Base-by-base conservation (phyloP, 2,329 filamentous ascomycete species). In the Neofusicoccum laricinum region DNA sequence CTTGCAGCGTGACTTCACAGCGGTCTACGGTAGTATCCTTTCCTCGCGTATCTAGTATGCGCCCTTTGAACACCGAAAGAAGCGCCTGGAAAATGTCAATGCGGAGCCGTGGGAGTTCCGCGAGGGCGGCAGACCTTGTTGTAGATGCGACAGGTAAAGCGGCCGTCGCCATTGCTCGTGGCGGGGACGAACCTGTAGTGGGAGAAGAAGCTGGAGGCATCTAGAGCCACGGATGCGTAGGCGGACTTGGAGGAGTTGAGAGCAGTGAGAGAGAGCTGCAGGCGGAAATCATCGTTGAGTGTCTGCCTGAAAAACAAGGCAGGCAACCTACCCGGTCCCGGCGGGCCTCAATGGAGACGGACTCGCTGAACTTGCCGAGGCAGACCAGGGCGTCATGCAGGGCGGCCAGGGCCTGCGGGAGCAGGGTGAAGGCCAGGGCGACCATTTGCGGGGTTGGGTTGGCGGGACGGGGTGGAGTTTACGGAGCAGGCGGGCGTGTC, bases 231-330 rank as follows among this genome's bases (percentile, higher is more conserved):
- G 65, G 88, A 89, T 30, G 89, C 88, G 74, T 93, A 93, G 17
- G 90, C 90, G 3, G 91, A 92, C 72, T 91, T 92, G 64, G 90
- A 91, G n/a, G 86, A 85, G 74, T 94, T 94, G 67, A 94, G 80
- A 14, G 90, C 87, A 14, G 90, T 92, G 63, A 94, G 81, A 4
- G 88, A 82, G 68, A 94, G 84, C 90, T 91, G 67, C 15, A 36
- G 21, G 64, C 49, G 34, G 51, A 57, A 34, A 61, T 48, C 48
- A 19, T 30, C 41, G 70, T 21, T 75, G 65, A 62, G 43, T 62
- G 12, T 19, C 45, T 48, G 62, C 61, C 25, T 61, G 48, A 71
- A 36, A 19, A 45, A 30, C 36, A 45, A 49, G 46, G 48, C 41
- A 25, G 6, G 14, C 14, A 41, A 71, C 75, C 62, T 76, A 90